Evolutionary conservation across 257 asterid species (phyloP).

Genomic region (Linaria vulgaris): DNA sequence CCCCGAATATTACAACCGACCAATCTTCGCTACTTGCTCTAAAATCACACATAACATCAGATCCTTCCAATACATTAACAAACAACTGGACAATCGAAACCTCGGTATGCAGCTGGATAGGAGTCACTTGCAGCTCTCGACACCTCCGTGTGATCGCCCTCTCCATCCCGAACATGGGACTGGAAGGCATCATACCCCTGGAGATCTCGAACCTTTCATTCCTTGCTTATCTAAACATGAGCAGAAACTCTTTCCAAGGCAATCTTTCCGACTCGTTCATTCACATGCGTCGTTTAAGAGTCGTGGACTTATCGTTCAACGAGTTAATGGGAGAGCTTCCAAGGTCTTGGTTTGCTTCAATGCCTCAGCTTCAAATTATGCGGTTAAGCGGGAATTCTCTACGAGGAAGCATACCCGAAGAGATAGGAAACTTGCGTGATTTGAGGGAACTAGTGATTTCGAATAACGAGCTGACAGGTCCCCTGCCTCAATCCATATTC

Average conservation of each 20-base stretch:
- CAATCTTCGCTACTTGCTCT: constrained; percentile 30
- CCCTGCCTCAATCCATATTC: constrained; percentile 30
- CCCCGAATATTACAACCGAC: constrained; percentile 16
- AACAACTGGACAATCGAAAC: constrained; percentile 15
- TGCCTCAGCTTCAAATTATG: too few species aligned
- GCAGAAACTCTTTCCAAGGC: constrained; percentile 18
- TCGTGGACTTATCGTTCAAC: not conserved
- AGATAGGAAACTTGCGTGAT: too few species aligned
- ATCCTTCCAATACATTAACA: constrained; percentile 5
- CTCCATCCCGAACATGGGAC: constrained; percentile 19
- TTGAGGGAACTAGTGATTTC: too few species aligned
- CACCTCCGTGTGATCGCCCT: constrained; percentile 23
- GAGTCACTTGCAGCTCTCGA: constrained; percentile 23
- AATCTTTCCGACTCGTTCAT: constrained; percentile 3
- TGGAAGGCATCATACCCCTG: constrained; percentile 29
- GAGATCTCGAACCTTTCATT: constrained; percentile 33
- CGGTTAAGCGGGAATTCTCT: too few species aligned
- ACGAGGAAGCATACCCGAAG: too few species aligned
- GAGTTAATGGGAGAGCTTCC: too few species aligned
- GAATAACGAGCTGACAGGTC: constrained; percentile 20
- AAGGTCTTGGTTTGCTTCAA: too few species aligned
- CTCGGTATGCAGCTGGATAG: constrained; percentile 32
- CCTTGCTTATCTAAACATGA: constrained; percentile 23
- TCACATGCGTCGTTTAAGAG: not conserved
- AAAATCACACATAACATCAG: constrained; percentile 17